These are phyloP conservation scores for Solanum phureja DNA, from an alignment of 257 asterid genomes.

Conservation along the genomic window DNA sequence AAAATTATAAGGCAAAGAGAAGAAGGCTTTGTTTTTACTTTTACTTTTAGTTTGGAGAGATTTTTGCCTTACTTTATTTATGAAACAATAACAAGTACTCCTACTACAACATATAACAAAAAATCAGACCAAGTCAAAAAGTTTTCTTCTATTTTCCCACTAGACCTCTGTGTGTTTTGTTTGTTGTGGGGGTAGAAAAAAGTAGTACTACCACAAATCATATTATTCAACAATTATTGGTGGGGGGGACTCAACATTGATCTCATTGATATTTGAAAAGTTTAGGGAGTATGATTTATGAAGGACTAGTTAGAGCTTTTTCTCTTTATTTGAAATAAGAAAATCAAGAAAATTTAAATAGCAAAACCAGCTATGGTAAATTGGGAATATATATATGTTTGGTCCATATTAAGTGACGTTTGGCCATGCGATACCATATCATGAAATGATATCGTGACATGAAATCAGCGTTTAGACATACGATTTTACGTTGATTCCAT, in stretches of 20 bases:
- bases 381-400: neutral
- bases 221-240: constrained; percentile 36
- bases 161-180: neutral
- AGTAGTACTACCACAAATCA: constrained; percentile 6
- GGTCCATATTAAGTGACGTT: neutral
- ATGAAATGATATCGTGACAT: too few species aligned
- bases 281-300: neutral
- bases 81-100: constrained; percentile 6
- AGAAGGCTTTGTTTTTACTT: neutral
- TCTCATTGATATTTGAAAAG: neutral
- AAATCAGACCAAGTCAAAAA: constrained; percentile 8
- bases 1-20: constrained; percentile 1
- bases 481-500: too few species aligned
- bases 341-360: neutral
- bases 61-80: constrained; percentile 10
- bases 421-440: too few species aligned
- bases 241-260: constrained; percentile 14
- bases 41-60: neutral
- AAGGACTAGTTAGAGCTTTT: neutral
- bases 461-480: too few species aligned
- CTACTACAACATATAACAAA: neutral
- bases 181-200: neutral
- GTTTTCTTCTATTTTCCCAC: neutral
- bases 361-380: neutral
- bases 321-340: neutral